Evolutionary conservation across 2,329 filamentous ascomycete genomes (phyloP).

Genomic region (Clarireedia hainanense): DNA sequence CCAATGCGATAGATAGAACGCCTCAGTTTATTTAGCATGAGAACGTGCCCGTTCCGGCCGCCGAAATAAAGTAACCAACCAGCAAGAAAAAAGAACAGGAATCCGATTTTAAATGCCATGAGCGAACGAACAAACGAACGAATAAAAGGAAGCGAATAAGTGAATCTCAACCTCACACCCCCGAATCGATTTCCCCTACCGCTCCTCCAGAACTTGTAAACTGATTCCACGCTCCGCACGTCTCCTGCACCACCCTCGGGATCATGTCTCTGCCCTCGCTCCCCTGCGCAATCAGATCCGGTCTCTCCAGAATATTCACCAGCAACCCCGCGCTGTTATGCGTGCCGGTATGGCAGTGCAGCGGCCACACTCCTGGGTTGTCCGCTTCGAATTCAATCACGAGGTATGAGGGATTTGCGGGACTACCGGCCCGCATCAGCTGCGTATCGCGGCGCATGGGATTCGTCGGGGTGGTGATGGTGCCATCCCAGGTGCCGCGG

Average conservation of each 20-base stretch:
- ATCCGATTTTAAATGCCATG: too few relatives aligned
- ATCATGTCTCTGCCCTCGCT: constrained; percentile 29
- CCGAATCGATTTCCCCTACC: constrained; percentile 45
- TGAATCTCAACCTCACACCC: constrained; percentile 17
- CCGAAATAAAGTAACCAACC: too few relatives aligned
- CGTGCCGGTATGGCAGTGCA: constrained; percentile 44
- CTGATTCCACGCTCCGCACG: constrained; percentile 41
- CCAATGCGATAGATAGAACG: too few relatives aligned
- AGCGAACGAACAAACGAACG: too few relatives aligned
- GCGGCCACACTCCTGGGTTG: constrained; percentile 45
- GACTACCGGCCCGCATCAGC: constrained; percentile 30
- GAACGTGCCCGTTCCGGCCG: too few relatives aligned
- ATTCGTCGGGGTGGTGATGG: constrained; percentile 36
- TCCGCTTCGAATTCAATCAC: constrained; percentile 40
- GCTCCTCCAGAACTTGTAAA: constrained; percentile 39
- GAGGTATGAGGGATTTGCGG: constrained; percentile 30
- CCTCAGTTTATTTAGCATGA: too few relatives aligned
- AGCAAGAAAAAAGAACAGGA: too few relatives aligned
- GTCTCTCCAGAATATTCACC: constrained; percentile 29
- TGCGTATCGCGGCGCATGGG: constrained; percentile 46
- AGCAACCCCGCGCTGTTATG: constrained; percentile 36
- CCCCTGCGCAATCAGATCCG: constrained; percentile 29
- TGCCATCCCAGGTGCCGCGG: constrained; percentile 24
- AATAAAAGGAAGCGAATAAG: too few relatives aligned
- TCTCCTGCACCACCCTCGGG: constrained; percentile 41